Evolutionary conservation across 768 basidiomycete genomes (phyloP).

Genomic region (Boletus subcaerulescens): DNA sequence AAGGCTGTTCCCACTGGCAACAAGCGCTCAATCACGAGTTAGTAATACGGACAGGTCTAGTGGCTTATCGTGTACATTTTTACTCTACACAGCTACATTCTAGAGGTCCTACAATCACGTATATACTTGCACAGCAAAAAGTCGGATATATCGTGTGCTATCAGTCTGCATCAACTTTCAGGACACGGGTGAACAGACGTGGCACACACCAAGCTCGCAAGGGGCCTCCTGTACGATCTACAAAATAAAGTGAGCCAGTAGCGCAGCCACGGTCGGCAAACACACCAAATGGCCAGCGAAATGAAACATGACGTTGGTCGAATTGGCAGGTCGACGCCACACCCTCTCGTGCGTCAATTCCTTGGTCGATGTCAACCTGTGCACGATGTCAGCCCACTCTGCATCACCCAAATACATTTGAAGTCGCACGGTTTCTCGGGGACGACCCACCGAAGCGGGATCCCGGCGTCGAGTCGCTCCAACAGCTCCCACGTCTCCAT

Average conservation of each 20-base stretch:
- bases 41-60: not conserved
- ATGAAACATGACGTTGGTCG: constrained; percentile 29
- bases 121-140: constrained; percentile 19
- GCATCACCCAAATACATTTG: not conserved
- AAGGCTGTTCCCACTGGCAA: not conserved
- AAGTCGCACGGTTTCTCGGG: constrained; percentile 18
- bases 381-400: not conserved
- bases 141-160: constrained; percentile 26
- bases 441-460: constrained; percentile 30
- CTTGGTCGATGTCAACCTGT: constrained; percentile 13
- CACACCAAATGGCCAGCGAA: constrained; percentile 30
- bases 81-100: no score
- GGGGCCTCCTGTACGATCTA: constrained; percentile 32
- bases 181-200: not conserved
- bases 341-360: constrained; percentile 19
- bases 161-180: not conserved
- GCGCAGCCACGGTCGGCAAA: not conserved
- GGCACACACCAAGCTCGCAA: constrained; percentile 26
- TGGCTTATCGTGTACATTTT: no score
- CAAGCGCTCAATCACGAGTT: not conserved
- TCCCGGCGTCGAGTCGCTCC: constrained; percentile 23
- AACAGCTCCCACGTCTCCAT: constrained; percentile 29
- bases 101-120: no score
- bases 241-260: not conserved
- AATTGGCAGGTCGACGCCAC: constrained; percentile 30